Base-by-base conservation (phyloP, 2,329 filamentous ascomycete genomes). In the Raffaelea ambrosiae region DNA sequence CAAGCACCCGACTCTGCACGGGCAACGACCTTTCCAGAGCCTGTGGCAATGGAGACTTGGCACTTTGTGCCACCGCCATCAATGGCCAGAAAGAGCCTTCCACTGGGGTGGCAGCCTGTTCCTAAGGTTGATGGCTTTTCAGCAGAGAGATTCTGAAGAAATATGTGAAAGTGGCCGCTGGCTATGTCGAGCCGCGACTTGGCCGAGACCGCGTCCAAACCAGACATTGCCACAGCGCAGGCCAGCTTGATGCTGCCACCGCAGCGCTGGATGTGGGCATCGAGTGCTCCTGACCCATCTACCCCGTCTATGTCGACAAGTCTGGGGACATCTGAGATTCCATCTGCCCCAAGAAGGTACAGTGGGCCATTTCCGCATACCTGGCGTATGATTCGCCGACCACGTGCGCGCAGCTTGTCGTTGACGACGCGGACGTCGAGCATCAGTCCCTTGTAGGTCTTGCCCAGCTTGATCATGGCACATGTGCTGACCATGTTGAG, bases 401-500 rank as follows among this genome's bases (percentile, higher is more conserved):
- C 49, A 8, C 49, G 46, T 2, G 42, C 43, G 3, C 43, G 43
- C 39, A 51, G 40, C 43, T 51, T 51, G 35, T 51, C 44, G 35
- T 51, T 51, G 39, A 42, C 43, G n/a, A 48, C 43, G 5, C 43
- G 49, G 31, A 51, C 40, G 11, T 51, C 49, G 8, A 51, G 43
- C 49, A 51, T 51, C 20, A 51, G 23, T 14, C 49, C 46, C 5
- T 46, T 43, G 47, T 64, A 69, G 0, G 66, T 69, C 53, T 69
- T 70, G 9, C 67, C 67, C 11, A 59, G 57, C 23, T 57, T 60
- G 26, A 70, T 64, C 67, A 69, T 69, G n/a, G 62, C 58, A 3
- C 67, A 63, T 1, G 67, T 69, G 47, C 66, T 69, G 2, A 70
- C 51, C 66, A 70, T 70, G 48, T 71, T 69, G 40, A 69, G 52